Evolutionary conservation across 2,329 filamentous ascomycete genomes (phyloP).

Genomic region (Aureobasidium namibiae): DNA sequence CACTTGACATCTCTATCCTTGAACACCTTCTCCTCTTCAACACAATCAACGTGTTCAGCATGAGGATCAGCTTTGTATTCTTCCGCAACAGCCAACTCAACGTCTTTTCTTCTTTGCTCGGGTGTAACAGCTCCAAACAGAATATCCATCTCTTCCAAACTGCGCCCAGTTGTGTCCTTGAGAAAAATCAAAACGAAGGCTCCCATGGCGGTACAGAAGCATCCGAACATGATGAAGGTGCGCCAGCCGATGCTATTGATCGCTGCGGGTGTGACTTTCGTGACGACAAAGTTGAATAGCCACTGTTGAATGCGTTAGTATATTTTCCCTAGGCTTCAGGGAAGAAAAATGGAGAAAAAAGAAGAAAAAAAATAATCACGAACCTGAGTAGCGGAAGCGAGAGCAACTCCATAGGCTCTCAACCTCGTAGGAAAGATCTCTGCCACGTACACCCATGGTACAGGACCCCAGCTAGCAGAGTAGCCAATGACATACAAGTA

Average conservation of each 20-base stretch:
- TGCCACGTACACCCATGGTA: slow-evolving; percentile 37
- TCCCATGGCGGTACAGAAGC: slow-evolving; percentile 28
- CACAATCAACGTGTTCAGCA: slow-evolving; percentile 8
- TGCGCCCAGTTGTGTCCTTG: slow-evolving; percentile 18
- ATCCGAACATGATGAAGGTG: slow-evolving; percentile 34
- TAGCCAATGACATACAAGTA: slow-evolving; percentile 49
- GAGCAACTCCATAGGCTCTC: slow-evolving; percentile 30
- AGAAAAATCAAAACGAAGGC: slow-evolving; percentile 26
- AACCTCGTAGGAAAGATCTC: slow-evolving; percentile 33
- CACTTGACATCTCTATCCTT: not conserved
- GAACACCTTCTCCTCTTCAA: not conserved
- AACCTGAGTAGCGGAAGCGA: slow-evolving; percentile 25
- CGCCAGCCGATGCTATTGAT: slow-evolving; percentile 32
- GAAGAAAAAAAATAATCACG: not conserved
- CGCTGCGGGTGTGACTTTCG: slow-evolving; percentile 33
- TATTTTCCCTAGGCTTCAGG: too few relatives aligned
- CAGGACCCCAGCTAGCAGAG: slow-evolving; percentile 44
- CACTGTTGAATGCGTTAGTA: slow-evolving; percentile 18
- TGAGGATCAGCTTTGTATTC: slow-evolving; percentile 1
- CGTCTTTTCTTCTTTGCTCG: slow-evolving; percentile 18
- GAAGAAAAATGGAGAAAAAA: not conserved
- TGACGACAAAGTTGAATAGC: slow-evolving; percentile 37
- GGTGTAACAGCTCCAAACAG: slow-evolving; percentile 16
- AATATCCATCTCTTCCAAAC: slow-evolving; percentile 18
- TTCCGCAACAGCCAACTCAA: slow-evolving; percentile 15